Evolutionary conservation across 257 asterid species (phyloP), one percentile per base, ranked within the genome.

Genomic region (Fraxinus excelsior): DNA sequence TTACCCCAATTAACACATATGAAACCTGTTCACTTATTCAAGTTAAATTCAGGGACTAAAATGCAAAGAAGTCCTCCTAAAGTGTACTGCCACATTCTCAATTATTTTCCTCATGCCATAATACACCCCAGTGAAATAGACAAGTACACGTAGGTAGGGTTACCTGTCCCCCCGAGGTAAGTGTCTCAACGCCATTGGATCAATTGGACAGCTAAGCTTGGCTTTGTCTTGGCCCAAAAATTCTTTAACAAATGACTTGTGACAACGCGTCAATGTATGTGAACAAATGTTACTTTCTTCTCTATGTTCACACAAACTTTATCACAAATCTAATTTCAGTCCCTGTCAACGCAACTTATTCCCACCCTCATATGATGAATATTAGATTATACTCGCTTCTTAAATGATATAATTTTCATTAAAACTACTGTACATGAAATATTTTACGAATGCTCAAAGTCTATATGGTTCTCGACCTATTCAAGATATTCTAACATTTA

Each of bases 181-280:
- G 70, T 81, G 90, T 80, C 86, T 68, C 7, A 18, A 23, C 3
- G 5, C 62, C 23, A 85, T 71, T 83, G 85, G 81, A 13, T 34
- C 1, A 34, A 38, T 31, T 56, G 64, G 86, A 79, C 89, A 76
- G 74, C 87, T 76, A 51, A 82, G 84, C 72, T 44, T 28, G 78
- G 78, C 68, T 73, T 83, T 82, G 86, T 83, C 88, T 74, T 58
- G 19, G 80, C 80, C 76, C 72, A 40, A 40, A 70, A 70, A 31
- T 53, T 49, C 73, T 77, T 53, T 18, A 72, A 51, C 62, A 42
- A 65, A 35, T 77, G 58, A n/a, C 70, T 77, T 42, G 38, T 40
- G 40, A 67, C 18, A 32, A 81, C 66, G 81, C 74, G 84, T 67
- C 79, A 1, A 56, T 73, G 29, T 44, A 14, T 51, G 25, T 51